Conservation (phyloP, 2,329 filamentous ascomycete species). For the Aspergillus arachidicola region DNA sequence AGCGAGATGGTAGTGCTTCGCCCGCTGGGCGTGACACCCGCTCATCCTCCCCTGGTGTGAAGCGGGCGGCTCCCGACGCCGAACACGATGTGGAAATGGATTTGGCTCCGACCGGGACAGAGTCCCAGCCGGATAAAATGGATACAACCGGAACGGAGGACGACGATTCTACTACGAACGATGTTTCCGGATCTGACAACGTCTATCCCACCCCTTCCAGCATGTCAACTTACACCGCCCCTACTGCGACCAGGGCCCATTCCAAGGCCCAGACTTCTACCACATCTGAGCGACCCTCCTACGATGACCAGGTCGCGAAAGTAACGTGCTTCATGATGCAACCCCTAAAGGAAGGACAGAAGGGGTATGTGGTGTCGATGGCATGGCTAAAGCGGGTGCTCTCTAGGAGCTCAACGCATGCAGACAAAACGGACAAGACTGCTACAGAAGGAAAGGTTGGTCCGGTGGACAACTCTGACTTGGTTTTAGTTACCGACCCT, state of each 20-base stretch:
- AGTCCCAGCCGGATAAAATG: slow-evolving; percentile 34
- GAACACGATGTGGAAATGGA: slow-evolving; percentile 30
- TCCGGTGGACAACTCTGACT: slow-evolving; percentile 83
- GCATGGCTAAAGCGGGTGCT: slow-evolving; percentile 77
- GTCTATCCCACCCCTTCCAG: slow-evolving; percentile 43
- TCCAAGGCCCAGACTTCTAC: slow-evolving; percentile 25
- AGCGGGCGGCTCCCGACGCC: slow-evolving; percentile 38
- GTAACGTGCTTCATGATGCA: slow-evolving; percentile 63
- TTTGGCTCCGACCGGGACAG: slow-evolving; percentile 17
- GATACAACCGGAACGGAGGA: slow-evolving; percentile 49
- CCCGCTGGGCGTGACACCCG: slow-evolving; percentile 28
- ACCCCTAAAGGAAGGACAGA: slow-evolving; percentile 68
- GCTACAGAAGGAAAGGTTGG: slow-evolving; percentile 68
- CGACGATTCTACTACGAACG: slow-evolving; percentile 29
- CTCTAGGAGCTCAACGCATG: slow-evolving; percentile 62
- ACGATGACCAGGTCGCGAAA: slow-evolving; percentile 73
- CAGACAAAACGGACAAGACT: slow-evolving; percentile 60
- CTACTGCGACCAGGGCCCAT: slow-evolving; percentile 32
- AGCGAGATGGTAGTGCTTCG: slow-evolving; percentile 25
- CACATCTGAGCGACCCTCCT: slow-evolving; percentile 42
- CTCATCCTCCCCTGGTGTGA: slow-evolving; percentile 38
- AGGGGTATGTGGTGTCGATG: slow-evolving; percentile 76
- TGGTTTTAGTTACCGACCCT: slow-evolving; percentile 63
- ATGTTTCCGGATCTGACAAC: slow-evolving; percentile 35
- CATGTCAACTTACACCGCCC: slow-evolving; percentile 38